Percentiles rank a stretch among this genome's conserved stretches.
Evolutionary conservation across 805 yeast genomes (phyloP).

Genomic region (Yarrowia porcina): DNA sequence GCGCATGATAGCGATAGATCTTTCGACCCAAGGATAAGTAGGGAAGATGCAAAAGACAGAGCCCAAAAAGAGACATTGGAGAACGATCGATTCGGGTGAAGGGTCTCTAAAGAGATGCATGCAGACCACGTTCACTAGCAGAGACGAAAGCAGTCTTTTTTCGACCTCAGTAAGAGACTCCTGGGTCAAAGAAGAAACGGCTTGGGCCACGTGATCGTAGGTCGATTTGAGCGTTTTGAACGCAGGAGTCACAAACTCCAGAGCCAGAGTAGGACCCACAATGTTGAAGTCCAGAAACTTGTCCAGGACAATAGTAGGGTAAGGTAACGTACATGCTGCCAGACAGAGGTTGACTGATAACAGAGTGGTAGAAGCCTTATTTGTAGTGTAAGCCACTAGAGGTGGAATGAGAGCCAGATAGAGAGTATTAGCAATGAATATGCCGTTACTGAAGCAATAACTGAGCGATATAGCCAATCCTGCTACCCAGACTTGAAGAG

Average conservation of each 20-base stretch:
- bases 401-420: constrained; percentile 17
- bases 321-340: constrained; percentile 3
- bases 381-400: constrained; percentile 10
- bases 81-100: neutral
- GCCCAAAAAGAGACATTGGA: constrained; percentile 22
- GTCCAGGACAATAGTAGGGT: neutral
- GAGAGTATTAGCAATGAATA: neutral
- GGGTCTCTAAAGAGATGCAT: constrained; percentile 17
- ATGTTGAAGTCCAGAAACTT: constrained; percentile 10
- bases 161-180: constrained; percentile 16
- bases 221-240: neutral
- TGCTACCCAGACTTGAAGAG: constrained; percentile 15
- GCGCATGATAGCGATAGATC: constrained; percentile 22
- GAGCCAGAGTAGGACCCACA: neutral
- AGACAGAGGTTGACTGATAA: constrained; percentile 9
- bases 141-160: constrained; percentile 1
- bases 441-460: neutral
- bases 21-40: constrained; percentile 16
- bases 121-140: constrained; percentile 3
- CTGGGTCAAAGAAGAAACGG: neutral
- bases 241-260: constrained; percentile 5
- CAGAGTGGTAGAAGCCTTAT: neutral
- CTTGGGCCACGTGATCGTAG: neutral
- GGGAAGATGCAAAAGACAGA: constrained; percentile 24
- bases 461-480: constrained; percentile 1